Base-by-base conservation (phyloP, 2,329 filamentous ascomycete species). In the Hypoxylon sp. region DNA sequence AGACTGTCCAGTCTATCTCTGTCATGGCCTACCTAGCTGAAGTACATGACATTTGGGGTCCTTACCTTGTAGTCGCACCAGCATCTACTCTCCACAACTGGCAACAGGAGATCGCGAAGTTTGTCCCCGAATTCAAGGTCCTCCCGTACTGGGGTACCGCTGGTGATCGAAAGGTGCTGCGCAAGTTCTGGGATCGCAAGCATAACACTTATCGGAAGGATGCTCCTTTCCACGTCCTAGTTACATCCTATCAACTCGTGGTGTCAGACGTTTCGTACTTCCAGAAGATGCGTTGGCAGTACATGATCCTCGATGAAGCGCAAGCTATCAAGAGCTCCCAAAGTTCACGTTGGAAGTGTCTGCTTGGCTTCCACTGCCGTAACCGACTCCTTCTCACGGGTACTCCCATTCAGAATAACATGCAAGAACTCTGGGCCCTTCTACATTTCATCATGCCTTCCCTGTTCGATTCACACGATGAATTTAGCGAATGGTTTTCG, bases 361-460 rank as follows among this genome's bases (percentile, higher is more conserved):
- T 99, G 71, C 85, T 99, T 50, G 92, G 91, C 55, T 98, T 98
- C 85, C 93, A 97, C 79, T 98, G 95, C 82, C 92, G 96, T 67
- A 99, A 98, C 81, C 90, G 96, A 72, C 87, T 99, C 50, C 84
- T 99, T 48, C 87, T 99, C 19, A 99, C 96, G 0, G 96, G 96
- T 82, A 99, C 96, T 0, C 96, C 96, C 2, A 98, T 99, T 72
- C 96, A 99, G 80, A 99, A 99, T 84, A 99, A 98, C 85, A 99
- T 99, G 96, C 96, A 98, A 81, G 95, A 99, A 81, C 82, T 99
- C 65, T 99, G 96, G 96, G 96, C 96, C 30, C 82, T 99, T 72
- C 86, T 99, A 19, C 96, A 99, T 86, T 99, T 99, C 83, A 98
- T 98, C 83, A 98, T 99, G 96, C 96, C 96, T n/a, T 97, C 93